Evolutionary conservation across 768 basidiomycete genomes (phyloP), one percentile per base, ranked within the genome.

Genomic region (Fibroporia radiculosa): DNA sequence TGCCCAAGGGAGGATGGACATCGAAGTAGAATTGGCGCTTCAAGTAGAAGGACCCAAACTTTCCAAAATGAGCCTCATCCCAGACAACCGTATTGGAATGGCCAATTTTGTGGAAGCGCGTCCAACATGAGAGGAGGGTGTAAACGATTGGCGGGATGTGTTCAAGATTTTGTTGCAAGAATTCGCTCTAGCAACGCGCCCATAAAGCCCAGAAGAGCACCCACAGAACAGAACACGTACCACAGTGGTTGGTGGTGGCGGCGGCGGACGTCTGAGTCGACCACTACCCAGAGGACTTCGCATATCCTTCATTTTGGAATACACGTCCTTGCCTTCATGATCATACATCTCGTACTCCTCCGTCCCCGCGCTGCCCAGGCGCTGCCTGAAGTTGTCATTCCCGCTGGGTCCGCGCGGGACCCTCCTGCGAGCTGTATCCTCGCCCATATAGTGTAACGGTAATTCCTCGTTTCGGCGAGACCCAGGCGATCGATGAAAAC

Each of bases 41-140:
- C 66, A 99, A 81, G 66, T 99, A 98, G 66, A 97, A 85, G 40
- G 90, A 90, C 40, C 91, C 96, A 66, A 99, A 98, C 68, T 99
- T 98, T 55, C 96, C 96, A 65, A 98, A 99, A 66, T 99, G 96
- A 29, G 96, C 95, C 71, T 99, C 96, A 64, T 99, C 96, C 96
- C 95, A 98, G 48, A 98, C 81, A 64, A 99, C 95, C 51, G 76
- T 60, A 58, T 84, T 76, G 26, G 88, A 75, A 45, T 80, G 77
- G 11, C 96, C 95, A 37, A 99, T 99, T 55, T 83, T 77, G 71
- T 93, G 85, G 65, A 86, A 95, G 23, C 93, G 84, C 4, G 95
- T 96, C 78, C 88, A 91, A 70, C 95, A 93, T 10, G 92, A 83
- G 35, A 97, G 78, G 25, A 95, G 77, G 32, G 93, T 96, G 69